Evolutionary conservation across 257 asterid genomes (phyloP).

Genomic region (Petunia axillaris): DNA sequence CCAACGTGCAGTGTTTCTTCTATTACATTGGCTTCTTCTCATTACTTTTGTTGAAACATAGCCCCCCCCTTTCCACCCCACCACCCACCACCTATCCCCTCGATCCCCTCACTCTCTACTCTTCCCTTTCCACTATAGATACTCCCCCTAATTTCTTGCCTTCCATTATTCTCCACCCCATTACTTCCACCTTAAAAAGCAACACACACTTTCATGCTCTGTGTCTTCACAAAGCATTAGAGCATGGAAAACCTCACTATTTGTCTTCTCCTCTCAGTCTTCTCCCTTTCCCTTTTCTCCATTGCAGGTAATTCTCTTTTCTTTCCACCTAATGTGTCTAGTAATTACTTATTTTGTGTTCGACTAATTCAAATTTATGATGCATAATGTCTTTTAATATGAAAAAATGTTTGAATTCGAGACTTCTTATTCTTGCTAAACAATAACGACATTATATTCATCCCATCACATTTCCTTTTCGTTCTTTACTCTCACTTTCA

Average conservation of each 20-base stretch:
- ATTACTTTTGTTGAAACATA: not conserved
- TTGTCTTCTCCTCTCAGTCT: slow-evolving; percentile 6
- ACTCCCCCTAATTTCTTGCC: not conserved
- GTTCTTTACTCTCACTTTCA: not conserved
- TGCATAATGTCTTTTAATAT: too few species aligned
- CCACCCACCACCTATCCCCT: not conserved
- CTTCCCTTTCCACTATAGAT: not conserved
- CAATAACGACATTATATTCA: too few species aligned
- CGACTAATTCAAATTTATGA: too few species aligned
- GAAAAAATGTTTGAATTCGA: too few species aligned
- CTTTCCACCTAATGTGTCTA: too few species aligned
- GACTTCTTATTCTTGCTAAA: too few species aligned
- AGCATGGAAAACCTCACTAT: slow-evolving; percentile 23
- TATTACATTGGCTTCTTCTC: not conserved
- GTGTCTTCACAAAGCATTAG: not conserved
- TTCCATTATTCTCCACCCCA: not conserved
- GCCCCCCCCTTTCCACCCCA: not conserved
- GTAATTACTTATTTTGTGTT: too few species aligned
- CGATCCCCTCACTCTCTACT: not conserved
- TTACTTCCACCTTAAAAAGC: not conserved
- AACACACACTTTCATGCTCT: slow-evolving; percentile 25
- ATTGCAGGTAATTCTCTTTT: not conserved
- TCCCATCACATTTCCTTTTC: too few species aligned
- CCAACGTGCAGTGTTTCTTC: not conserved
- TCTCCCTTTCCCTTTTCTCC: slow-evolving; percentile 20